These are phyloP conservation scores for Trichoderma lentiforme DNA, from an alignment of 2,329 filamentous ascomycete genomes.

Conservation along the genomic window DNA sequence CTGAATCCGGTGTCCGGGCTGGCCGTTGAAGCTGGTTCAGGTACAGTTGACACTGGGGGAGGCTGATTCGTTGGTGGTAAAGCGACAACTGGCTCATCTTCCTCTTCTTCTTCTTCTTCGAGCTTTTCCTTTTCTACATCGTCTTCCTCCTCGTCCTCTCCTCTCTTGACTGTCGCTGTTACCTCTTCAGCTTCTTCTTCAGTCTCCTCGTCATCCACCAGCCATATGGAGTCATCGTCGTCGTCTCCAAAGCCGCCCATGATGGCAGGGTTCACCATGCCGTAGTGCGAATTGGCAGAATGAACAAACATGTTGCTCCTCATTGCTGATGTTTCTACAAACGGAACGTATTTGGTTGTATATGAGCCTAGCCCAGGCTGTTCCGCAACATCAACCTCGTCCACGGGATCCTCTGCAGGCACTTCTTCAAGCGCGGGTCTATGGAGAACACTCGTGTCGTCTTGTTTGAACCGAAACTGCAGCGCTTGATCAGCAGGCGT, in stretches of 20 bases:
- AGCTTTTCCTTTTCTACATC: background rate
- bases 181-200: slow-evolving; percentile 19
- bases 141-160: background rate
- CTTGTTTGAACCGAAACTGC: background rate
- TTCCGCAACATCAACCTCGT: background rate
- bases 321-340: slow-evolving; percentile 26
- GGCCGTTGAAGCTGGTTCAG: background rate
- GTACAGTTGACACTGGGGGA: background rate
- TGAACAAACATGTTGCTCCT: slow-evolving; percentile 29
- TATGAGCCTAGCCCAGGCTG: slow-evolving; percentile 9
- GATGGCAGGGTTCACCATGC: slow-evolving; percentile 31
- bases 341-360: slow-evolving; percentile 24
- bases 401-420: background rate
- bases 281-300: slow-evolving; percentile 27
- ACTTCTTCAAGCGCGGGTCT: background rate
- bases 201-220: slow-evolving; percentile 29
- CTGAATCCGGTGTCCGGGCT: slow-evolving; percentile 19
- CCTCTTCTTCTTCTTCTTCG: background rate
- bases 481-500: background rate
- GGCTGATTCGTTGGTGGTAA: background rate
- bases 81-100: background rate
- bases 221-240: slow-evolving; percentile 30
- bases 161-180: background rate
- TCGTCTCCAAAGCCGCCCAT: slow-evolving; percentile 33
- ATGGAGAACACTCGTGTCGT: background rate